phyloP scores from a whole-genome alignment of 108 stramenopile species.

The Parietichytrium sp. region DNA sequence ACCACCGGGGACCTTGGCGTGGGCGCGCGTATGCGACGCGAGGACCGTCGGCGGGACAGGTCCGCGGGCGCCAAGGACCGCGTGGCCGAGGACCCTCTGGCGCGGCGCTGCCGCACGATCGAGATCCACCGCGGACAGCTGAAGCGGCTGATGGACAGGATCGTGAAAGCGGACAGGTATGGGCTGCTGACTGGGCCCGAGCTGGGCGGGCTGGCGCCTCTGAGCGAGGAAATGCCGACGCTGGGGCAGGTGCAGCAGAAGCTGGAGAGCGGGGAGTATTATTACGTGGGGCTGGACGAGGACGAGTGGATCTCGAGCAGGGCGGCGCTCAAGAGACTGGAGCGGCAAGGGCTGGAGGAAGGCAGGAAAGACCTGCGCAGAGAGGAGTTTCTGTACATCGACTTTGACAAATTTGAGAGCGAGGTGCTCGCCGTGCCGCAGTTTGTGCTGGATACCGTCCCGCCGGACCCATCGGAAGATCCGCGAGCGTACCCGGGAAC shows the following conservation, averaged over 20 bases:
- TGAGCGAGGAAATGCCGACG: neutral
- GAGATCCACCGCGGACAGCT: slow-evolving; percentile 31
- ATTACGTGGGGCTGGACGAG: neutral
- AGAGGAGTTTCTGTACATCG: slow-evolving; percentile 9
- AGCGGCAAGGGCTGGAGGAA: neutral
- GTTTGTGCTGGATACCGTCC: neutral
- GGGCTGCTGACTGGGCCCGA: neutral
- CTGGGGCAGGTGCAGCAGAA: neutral
- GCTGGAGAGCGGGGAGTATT: neutral
- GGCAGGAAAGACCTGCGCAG: neutral
- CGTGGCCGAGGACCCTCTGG: slow-evolving; percentile 35
- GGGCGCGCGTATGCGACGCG: no score
- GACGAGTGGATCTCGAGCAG: neutral
- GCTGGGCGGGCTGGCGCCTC: neutral
- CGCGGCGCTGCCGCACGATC: neutral
- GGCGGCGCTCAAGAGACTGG: neutral
- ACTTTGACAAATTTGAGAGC: neutral
- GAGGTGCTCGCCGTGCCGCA: neutral
- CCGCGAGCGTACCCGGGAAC: neutral
- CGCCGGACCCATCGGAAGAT: no score
- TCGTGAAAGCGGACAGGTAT: neutral
- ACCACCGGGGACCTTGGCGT: no score
- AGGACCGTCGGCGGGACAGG: no score
- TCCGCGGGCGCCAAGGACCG: no score
- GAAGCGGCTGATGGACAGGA: neutral